Evolutionary conservation across 2,329 filamentous ascomycete genomes (phyloP).

Genomic region (Alternaria ethzedia): DNA sequence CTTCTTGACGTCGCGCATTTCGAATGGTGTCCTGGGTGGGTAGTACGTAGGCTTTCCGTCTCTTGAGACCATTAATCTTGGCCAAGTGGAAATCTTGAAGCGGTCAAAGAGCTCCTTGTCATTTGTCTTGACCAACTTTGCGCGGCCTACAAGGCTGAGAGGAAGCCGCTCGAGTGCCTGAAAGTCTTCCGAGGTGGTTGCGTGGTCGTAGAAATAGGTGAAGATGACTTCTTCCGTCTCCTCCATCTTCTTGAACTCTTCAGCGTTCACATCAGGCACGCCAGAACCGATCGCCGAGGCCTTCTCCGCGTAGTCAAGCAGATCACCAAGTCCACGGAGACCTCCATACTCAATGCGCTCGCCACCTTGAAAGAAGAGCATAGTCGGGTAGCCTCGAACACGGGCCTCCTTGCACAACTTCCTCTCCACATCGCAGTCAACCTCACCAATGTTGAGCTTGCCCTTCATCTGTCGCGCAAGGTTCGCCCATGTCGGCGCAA

Average conservation of each 20-base stretch:
- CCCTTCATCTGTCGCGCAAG: conserved; percentile 91
- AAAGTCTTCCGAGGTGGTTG: conserved; percentile 92
- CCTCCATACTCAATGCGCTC: conserved; percentile 94
- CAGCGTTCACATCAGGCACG: conserved; percentile 80
- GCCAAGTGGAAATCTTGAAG: conserved; percentile 97
- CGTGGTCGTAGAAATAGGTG: conserved; percentile 96
- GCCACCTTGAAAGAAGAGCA: conserved; percentile 89
- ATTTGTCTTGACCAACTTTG: conserved; percentile 89
- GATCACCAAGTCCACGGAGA: conserved; percentile 87
- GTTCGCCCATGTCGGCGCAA: conserved; percentile 88
- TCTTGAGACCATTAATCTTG: conserved; percentile 85
- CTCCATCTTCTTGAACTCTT: conserved; percentile 80
- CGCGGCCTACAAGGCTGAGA: conserved; percentile 87
- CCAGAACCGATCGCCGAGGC: conserved; percentile 78
- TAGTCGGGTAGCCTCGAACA: conserved; percentile 81
- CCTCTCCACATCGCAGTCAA: conserved; percentile 88
- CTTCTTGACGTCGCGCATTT: conserved; percentile 86
- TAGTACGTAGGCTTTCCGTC: conserved; percentile 93
- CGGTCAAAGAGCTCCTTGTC: conserved; percentile 76
- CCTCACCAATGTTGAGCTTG: conserved; percentile 89
- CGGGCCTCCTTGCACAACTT: conserved; percentile 91
- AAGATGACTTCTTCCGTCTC: conserved; percentile 96
- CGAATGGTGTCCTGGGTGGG: conserved; percentile 80
- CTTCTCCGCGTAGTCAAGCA: conserved; percentile 85
- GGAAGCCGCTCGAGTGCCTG: conserved; percentile 84